Conservation (phyloP, 768 basidiomycete genomes). For the Serendipita sp. region DNA sequence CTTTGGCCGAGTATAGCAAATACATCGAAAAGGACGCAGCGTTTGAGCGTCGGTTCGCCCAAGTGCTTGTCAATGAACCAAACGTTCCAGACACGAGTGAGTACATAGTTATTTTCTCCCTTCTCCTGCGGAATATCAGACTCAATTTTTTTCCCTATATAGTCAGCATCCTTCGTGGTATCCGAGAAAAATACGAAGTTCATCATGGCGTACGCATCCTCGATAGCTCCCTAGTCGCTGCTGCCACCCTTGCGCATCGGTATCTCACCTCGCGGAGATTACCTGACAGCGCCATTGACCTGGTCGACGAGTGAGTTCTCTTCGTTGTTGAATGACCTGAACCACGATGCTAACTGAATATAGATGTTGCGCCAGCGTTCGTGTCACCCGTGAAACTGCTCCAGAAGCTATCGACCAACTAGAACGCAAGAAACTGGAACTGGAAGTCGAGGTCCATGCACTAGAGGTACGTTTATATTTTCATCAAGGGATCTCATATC, state of each 20-base stretch:
- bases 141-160: not conserved
- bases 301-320: constrained; percentile 55
- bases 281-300: constrained; percentile 79
- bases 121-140: not conserved
- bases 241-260: constrained; percentile 83
- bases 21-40: constrained; percentile 90
- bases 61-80: constrained; percentile 87
- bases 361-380: constrained; percentile 34
- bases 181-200: constrained; percentile 86
- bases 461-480: constrained; percentile 30
- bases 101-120: not conserved
- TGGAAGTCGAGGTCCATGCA: constrained; percentile 92
- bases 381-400: constrained; percentile 85
- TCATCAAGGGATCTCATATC: not conserved
- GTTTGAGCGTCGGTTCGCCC: constrained; percentile 81
- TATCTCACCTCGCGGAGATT: constrained; percentile 72
- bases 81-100: constrained; percentile 60
- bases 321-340: not conserved
- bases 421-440: constrained; percentile 73
- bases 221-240: constrained; percentile 76
- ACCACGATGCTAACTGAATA: constrained; percentile 10
- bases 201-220: constrained; percentile 81
- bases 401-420: constrained; percentile 89
- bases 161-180: constrained; percentile 80
- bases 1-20: constrained; percentile 80